A percentile compares a stretch with the other conserved stretches of the same genome.
Evolutionary conservation across 495 filamentous ascomycete species (phyloP).

Genomic region (Penicillium turbatum): DNA sequence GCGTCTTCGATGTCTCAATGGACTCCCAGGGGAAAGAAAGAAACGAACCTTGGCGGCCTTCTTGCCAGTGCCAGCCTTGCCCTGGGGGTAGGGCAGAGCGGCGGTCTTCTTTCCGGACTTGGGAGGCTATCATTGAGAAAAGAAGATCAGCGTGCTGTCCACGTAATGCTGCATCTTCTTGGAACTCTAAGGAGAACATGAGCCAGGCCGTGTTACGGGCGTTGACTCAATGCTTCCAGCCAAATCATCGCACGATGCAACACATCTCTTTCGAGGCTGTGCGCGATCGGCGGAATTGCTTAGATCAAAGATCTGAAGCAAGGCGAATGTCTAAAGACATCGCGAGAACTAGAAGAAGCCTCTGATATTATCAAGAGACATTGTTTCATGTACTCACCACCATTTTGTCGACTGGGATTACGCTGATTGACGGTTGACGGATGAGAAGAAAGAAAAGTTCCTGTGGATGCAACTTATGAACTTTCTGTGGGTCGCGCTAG

Average conservation of each 20-base stretch:
- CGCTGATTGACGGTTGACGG: slow-evolving; percentile 44
- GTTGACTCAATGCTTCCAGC: slow-evolving; percentile 68
- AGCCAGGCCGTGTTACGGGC: slow-evolving; percentile 53
- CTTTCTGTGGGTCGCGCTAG: slow-evolving; percentile 40
- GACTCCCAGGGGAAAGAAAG: slow-evolving; percentile 12
- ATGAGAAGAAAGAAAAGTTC: slow-evolving; percentile 26
- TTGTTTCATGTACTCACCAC: slow-evolving; percentile 43
- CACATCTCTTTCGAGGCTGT: slow-evolving; percentile 36
- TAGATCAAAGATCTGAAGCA: slow-evolving; percentile 37
- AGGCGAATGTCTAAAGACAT: slow-evolving; percentile 34
- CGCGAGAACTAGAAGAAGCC: slow-evolving; percentile 34
- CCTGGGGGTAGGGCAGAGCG: slow-evolving; percentile 91
- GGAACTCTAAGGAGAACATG: slow-evolving; percentile 86
- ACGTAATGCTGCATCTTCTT: slow-evolving; percentile 73
- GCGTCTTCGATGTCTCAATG: slow-evolving; percentile 11
- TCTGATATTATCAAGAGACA: slow-evolving; percentile 21
- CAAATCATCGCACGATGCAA: slow-evolving; percentile 65
- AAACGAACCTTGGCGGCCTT: slow-evolving; percentile 88
- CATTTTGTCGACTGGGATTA: slow-evolving; percentile 50
- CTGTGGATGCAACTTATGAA: slow-evolving; percentile 23
- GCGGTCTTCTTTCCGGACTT: slow-evolving; percentile 95
- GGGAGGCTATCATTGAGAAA: slow-evolving; percentile 99
- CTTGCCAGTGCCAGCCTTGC: slow-evolving; percentile 83
- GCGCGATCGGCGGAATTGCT: slow-evolving; percentile 40
- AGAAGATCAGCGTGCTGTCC: slow-evolving; percentile 89